Percentiles rank a stretch among this genome's conserved stretches.
Evolutionary conservation across 768 basidiomycete genomes (phyloP).

Genomic region (Suillus subalutaceus): DNA sequence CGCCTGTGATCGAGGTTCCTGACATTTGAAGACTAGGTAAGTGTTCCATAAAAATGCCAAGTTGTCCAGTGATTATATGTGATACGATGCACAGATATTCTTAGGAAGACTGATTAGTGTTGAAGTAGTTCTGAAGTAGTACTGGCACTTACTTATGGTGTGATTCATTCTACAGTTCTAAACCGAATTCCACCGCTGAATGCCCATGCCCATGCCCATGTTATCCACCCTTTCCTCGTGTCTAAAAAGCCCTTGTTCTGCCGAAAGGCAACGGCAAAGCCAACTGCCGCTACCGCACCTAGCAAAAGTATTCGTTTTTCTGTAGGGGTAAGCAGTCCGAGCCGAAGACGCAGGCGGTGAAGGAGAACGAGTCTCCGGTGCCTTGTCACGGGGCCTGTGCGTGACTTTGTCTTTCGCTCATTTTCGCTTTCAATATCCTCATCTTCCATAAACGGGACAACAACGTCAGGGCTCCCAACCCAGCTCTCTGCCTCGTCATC

Average conservation of each 20-base stretch:
- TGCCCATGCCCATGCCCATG: slow-evolving; percentile 3
- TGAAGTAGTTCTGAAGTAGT: background rate
- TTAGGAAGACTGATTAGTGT: background rate
- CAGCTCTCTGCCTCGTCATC: slow-evolving; percentile 65
- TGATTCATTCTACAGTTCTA: background rate
- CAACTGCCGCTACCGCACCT: slow-evolving; percentile 69
- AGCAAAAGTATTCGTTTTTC: slow-evolving; percentile 48
- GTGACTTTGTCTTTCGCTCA: slow-evolving; percentile 24
- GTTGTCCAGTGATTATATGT: background rate
- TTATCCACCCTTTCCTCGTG: background rate
- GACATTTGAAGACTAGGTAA: background rate
- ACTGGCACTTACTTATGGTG: background rate
- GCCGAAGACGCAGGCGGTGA: slow-evolving; percentile 16
- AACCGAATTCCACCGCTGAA: background rate
- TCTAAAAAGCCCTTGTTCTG: slow-evolving; percentile 4
- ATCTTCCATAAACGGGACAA: slow-evolving; percentile 44
- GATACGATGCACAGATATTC: background rate
- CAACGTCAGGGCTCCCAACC: slow-evolving; percentile 54
- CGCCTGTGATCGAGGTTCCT: background rate
- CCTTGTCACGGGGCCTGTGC: background rate
- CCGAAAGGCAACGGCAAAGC: slow-evolving; percentile 61
- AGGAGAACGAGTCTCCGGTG: slow-evolving; percentile 13
- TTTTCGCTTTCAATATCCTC: slow-evolving; percentile 41
- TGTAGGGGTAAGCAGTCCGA: slow-evolving; percentile 28
- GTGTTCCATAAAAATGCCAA: background rate